Conservation (phyloP, 2,329 filamentous ascomycete species). For the Epichloe elymi region DNA sequence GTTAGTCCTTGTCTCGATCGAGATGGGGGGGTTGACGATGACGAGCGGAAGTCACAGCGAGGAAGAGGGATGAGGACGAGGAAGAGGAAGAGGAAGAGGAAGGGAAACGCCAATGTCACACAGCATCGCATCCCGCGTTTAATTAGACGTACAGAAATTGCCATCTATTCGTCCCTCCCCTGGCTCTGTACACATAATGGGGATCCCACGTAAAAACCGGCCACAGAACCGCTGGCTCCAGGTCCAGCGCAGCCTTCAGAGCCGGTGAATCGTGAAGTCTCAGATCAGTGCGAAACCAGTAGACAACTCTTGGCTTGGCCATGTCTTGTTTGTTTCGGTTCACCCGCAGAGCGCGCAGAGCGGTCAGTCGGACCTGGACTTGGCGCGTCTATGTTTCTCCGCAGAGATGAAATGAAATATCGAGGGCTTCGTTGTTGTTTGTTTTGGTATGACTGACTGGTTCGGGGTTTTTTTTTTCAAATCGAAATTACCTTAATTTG, state of each 20-base stretch:
- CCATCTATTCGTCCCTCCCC: conserved; percentile 62
- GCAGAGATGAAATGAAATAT: background rate
- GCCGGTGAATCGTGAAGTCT: conserved; percentile 67
- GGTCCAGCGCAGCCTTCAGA: conserved; percentile 55
- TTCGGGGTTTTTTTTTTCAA: background rate
- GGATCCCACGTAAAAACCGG: conserved; percentile 73
- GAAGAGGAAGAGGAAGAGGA: background rate
- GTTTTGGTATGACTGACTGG: no score
- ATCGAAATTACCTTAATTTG: background rate
- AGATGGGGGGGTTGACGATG: background rate
- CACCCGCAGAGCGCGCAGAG: background rate
- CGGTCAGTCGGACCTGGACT: background rate
- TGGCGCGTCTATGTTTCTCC: background rate
- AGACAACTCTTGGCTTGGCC: conserved; percentile 40
- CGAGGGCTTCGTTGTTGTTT: background rate
- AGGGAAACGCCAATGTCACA: background rate
- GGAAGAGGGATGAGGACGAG: no score
- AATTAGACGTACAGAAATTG: conserved; percentile 45
- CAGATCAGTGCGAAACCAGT: conserved; percentile 70
- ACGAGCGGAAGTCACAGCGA: background rate
- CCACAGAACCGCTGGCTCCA: conserved; percentile 55
- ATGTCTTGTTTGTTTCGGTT: conserved; percentile 11
- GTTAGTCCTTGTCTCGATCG: background rate
- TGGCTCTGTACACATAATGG: conserved; percentile 61
- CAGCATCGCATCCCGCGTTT: background rate